Evolutionary conservation across 2,329 filamentous ascomycete genomes (phyloP), one percentile per base, ranked within the genome.

Genomic region (Penicillium corylophilum): DNA sequence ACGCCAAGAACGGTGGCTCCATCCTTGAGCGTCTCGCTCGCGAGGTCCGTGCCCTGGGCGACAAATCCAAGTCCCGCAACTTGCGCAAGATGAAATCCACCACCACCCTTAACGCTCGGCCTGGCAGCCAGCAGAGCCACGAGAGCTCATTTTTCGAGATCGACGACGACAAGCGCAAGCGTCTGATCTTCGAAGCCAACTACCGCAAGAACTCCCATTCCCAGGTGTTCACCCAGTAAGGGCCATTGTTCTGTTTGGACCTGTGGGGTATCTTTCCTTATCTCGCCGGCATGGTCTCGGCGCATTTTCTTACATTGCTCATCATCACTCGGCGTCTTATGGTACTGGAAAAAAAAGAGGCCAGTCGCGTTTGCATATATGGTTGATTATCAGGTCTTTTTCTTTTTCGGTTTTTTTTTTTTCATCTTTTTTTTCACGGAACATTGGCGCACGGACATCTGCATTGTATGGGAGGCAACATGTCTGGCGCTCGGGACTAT

Each of bases 1-100:
- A 60, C 29, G 61, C 62, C 52, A 70, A 64, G 45, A 38, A 57
- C 29, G 64, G 72, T 16, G 74, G 75, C 29, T 82, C 79, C 41
- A 75, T 77, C n/a, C 70, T 86, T 10, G 82, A 85, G 69, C 80
- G 79, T 60, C 78, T 86, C 53, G 80, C 81, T 10, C 77, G 80
- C 33, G 82, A 84, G 57, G 72, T 86, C 56, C 79, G 77, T 55
- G 79, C 79, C 26, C 57, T 70, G n/a, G 63, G 67, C 38, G 57
- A 65, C 33, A 50, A 53, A 20, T 60, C 56, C 18, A 68, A 67
- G 42, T 40, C 51, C 13, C 60, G 60, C 35, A 56, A 44, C 42
- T 26, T 62, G 40, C 54, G 46, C 42, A 73, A 71, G 58, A 83
- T 85, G 67, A 79, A 80, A 42, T 79, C 81, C 46, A 77, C 76